Percentiles rank a stretch among this genome's conserved stretches.
These are phyloP conservation scores for Plantago elongata DNA, from an alignment of 257 asterid species.

Conservation along the genomic window DNA sequence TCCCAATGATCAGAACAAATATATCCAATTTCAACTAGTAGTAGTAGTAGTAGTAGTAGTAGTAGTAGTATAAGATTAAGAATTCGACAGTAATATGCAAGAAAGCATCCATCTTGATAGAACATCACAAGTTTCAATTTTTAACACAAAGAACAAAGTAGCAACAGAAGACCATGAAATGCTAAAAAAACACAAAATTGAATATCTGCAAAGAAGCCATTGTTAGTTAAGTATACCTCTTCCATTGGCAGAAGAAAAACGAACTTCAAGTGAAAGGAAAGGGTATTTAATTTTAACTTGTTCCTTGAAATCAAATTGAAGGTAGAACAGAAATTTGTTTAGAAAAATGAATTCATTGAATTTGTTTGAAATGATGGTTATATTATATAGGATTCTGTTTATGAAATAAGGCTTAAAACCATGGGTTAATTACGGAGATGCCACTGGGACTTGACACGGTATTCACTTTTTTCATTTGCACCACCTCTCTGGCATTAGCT, in stretches of 20 bases:
- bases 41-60: not conserved
- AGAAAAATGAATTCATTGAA: not conserved
- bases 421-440: not conserved
- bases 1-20: not conserved
- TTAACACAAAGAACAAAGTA: not conserved
- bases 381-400: not conserved
- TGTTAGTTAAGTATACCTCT: constrained; percentile 7
- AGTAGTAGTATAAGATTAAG: not conserved
- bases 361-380: not conserved
- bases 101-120: not conserved
- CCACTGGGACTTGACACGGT: not conserved
- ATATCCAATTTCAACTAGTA: not conserved
- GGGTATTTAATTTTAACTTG: not conserved
- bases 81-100: not conserved
- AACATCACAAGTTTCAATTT: too few relatives aligned
- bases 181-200: not conserved
- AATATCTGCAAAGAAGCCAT: not conserved
- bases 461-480: not conserved
- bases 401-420: not conserved
- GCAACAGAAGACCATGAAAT: too few relatives aligned
- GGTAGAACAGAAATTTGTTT: not conserved
- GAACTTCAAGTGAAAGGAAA: not conserved
- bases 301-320: not conserved
- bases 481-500: constrained; percentile 4
- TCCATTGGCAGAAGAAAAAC: not conserved